A percentile compares a stretch with the other conserved stretches of the same genome.
Conservation (phyloP, 2,329 filamentous ascomycete genomes). For the Fusarium goolgardi region DNA sequence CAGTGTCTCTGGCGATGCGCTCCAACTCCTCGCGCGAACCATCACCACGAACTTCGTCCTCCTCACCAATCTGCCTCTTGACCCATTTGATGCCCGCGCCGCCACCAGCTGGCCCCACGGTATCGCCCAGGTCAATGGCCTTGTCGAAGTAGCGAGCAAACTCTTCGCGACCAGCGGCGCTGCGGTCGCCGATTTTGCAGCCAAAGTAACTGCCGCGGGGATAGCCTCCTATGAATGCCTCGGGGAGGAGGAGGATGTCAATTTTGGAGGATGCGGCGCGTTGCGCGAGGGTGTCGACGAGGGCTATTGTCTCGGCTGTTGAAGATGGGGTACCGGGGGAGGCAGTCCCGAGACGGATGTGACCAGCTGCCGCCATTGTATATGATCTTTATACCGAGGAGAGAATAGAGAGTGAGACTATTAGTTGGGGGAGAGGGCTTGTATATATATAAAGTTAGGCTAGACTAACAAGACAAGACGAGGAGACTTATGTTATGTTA, state of each 20-base stretch:
- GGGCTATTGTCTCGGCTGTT: constrained; percentile 70
- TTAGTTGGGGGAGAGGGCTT: neutral
- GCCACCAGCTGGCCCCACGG: constrained; percentile 64
- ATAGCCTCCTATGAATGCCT: constrained; percentile 93
- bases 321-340: constrained; percentile 65
- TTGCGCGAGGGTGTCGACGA: constrained; percentile 71
- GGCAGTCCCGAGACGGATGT: constrained; percentile 66
- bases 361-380: constrained; percentile 38
- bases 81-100: constrained; percentile 82
- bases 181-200: constrained; percentile 76
- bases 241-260: constrained; percentile 86
- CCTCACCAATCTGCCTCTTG: constrained; percentile 62
- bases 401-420: neutral
- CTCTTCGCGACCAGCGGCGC: constrained; percentile 78
- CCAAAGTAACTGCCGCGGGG: constrained; percentile 85
- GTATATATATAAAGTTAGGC: constrained; percentile 12
- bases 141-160: constrained; percentile 82
- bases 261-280: constrained; percentile 67
- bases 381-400: neutral
- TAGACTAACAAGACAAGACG: neutral
- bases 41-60: constrained; percentile 57
- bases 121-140: constrained; percentile 88
- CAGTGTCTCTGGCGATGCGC: constrained; percentile 77
- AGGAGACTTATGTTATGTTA: constrained; percentile 11
- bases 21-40: constrained; percentile 85